Conservation (phyloP, 73 alveolate species). For the Paramecium tetraurelia region DNA sequence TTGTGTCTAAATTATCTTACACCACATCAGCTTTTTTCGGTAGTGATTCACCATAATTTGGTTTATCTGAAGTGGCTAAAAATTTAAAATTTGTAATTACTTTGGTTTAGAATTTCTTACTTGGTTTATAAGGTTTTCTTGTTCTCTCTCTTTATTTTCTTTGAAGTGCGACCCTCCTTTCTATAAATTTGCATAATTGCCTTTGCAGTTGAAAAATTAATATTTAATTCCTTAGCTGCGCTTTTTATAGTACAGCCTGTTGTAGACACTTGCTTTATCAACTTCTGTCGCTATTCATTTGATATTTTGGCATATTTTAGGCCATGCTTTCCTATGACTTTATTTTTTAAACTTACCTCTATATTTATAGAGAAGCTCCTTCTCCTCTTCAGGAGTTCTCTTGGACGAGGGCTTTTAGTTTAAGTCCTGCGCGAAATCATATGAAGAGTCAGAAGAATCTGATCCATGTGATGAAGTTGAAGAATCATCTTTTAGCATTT, state of each 20-base stretch:
- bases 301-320: not conserved
- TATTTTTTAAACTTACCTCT: not conserved
- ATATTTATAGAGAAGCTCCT: not conserved
- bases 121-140: not conserved
- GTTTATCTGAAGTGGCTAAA: not conserved
- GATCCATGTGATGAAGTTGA: not conserved
- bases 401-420: not conserved
- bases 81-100: not conserved
- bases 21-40: not conserved
- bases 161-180: slow-evolving; percentile 4
- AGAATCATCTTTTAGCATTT: not conserved
- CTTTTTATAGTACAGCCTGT: slow-evolving; percentile 51
- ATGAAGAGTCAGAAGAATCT: not conserved
- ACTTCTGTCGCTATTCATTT: not conserved
- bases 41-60: not conserved
- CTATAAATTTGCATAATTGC: slow-evolving; percentile 35
- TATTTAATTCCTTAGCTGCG: slow-evolving; percentile 20
- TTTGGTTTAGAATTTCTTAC: not conserved
- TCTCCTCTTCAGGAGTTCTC: not conserved
- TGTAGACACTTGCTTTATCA: not conserved
- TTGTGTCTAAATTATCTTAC: not conserved
- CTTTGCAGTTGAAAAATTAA: slow-evolving; percentile 41
- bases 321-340: not conserved
- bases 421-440: not conserved
- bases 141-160: not conserved